Conservation (phyloP, 345 rosid species). For the Raphanus sativus region DNA sequence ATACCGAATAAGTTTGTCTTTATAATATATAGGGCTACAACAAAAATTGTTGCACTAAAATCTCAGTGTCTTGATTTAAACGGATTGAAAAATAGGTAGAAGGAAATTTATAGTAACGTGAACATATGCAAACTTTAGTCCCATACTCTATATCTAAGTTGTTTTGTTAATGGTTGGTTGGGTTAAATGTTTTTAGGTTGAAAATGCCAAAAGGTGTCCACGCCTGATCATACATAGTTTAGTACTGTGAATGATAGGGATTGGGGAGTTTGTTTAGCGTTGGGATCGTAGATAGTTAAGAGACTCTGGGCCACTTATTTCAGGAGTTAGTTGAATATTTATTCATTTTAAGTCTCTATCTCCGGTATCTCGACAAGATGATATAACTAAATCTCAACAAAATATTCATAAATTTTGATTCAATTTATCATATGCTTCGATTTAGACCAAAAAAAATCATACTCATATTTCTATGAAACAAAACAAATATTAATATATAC, state of each 20-base stretch:
- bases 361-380: too few species aligned
- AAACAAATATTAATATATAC: too few species aligned
- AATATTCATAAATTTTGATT: too few species aligned
- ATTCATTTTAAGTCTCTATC: too few species aligned
- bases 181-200: not conserved
- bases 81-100: not conserved
- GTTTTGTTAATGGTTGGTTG: not conserved
- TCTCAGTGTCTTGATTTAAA: not conserved
- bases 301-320: not conserved
- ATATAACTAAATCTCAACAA: too few species aligned
- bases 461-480: too few species aligned
- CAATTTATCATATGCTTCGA: too few species aligned
- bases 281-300: slow-evolving; percentile 4
- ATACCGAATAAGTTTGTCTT: not conserved
- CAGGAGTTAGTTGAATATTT: not conserved
- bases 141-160: too few species aligned
- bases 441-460: too few species aligned
- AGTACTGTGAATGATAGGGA: slow-evolving; percentile 9
- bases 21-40: not conserved
- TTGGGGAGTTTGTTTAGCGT: not conserved
- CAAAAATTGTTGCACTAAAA: not conserved
- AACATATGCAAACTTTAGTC: not conserved
- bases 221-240: not conserved
- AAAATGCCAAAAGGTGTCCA: not conserved
- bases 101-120: not conserved